Percentiles rank a stretch among this genome's conserved stretches.
Evolutionary conservation across 2,329 filamentous ascomycete species (phyloP).

Genomic region (Paracorniculantispora psalliotae): DNA sequence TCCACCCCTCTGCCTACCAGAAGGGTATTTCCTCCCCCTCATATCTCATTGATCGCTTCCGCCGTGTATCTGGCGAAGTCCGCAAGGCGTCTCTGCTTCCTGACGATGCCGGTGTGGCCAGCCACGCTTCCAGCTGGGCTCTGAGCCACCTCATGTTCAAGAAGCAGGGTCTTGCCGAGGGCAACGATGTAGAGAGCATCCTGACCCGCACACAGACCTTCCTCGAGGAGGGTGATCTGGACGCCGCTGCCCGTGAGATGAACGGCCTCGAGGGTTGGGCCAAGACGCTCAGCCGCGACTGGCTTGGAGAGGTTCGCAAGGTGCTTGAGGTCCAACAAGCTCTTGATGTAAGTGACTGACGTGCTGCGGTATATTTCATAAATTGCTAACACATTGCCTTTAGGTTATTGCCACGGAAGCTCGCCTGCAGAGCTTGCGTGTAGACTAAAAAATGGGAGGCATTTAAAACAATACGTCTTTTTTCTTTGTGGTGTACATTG

Average conservation of each 20-base stretch:
- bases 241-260: slow-evolving; percentile 90
- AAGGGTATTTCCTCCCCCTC: slow-evolving; percentile 77
- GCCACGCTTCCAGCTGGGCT: slow-evolving; percentile 83
- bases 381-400: slow-evolving; percentile 23
- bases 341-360: slow-evolving; percentile 86
- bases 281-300: slow-evolving; percentile 89
- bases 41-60: slow-evolving; percentile 92
- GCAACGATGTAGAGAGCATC: slow-evolving; percentile 90
- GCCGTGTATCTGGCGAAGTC: slow-evolving; percentile 85
- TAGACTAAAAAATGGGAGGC: slow-evolving; percentile 55
- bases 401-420: slow-evolving; percentile 89
- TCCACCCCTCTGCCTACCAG: slow-evolving; percentile 92
- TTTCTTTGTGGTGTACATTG: slow-evolving; percentile 35
- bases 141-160: slow-evolving; percentile 95
- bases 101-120: slow-evolving; percentile 89
- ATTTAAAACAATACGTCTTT: slow-evolving; percentile 17
- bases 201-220: slow-evolving; percentile 83
- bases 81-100: slow-evolving; percentile 90
- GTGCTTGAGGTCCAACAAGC: slow-evolving; percentile 95
- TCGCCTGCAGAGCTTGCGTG: slow-evolving; percentile 77
- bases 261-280: slow-evolving; percentile 91
- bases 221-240: slow-evolving; percentile 88
- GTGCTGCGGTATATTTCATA: too few relatives aligned
- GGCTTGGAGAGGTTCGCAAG: slow-evolving; percentile 84
- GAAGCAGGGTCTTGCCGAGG: slow-evolving; percentile 79